Evolutionary conservation across 768 basidiomycete genomes (phyloP).

Genomic region (Galerina sulciceps): DNA sequence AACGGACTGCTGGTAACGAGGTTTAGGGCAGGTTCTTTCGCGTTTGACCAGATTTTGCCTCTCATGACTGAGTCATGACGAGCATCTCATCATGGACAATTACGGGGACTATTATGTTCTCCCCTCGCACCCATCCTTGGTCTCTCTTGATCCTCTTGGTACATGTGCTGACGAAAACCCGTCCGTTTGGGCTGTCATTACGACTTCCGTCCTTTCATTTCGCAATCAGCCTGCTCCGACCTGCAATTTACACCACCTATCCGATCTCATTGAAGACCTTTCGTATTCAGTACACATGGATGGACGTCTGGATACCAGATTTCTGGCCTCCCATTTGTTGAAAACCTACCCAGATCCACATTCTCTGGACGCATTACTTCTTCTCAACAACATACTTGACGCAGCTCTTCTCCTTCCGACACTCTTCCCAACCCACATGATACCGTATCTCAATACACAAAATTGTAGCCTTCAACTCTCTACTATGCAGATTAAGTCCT

Average conservation of each 20-base stretch:
- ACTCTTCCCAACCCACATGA: slow-evolving; percentile 27
- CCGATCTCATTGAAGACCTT: slow-evolving; percentile 32
- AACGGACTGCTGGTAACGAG: slow-evolving; percentile 26
- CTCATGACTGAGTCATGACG: neutral
- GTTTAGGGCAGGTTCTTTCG: slow-evolving; percentile 40
- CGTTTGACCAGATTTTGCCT: no score
- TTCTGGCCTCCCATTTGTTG: slow-evolving; percentile 23
- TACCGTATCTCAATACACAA: slow-evolving; percentile 23
- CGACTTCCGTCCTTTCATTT: slow-evolving; percentile 21
- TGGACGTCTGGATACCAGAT: slow-evolving; percentile 25
- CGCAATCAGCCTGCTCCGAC: slow-evolving; percentile 1
- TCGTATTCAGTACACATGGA: slow-evolving; percentile 36
- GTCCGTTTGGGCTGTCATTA: slow-evolving; percentile 32
- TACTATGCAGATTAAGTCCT: slow-evolving; percentile 25
- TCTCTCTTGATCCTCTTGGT: slow-evolving; percentile 32
- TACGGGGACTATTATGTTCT: slow-evolving; percentile 20
- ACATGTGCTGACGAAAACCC: slow-evolving; percentile 27
- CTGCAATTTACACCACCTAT: slow-evolving; percentile 22
- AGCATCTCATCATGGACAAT: neutral
- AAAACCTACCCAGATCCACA: slow-evolving; percentile 17
- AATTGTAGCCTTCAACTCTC: slow-evolving; percentile 20
- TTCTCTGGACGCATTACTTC: slow-evolving; percentile 2
- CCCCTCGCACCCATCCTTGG: slow-evolving; percentile 27
- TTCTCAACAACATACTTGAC: slow-evolving; percentile 28
- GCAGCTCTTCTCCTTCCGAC: slow-evolving; percentile 30